Evolutionary conservation across 2,329 filamentous ascomycete species (phyloP).

Genomic region (Talaromyces albobiverticillius): DNA sequence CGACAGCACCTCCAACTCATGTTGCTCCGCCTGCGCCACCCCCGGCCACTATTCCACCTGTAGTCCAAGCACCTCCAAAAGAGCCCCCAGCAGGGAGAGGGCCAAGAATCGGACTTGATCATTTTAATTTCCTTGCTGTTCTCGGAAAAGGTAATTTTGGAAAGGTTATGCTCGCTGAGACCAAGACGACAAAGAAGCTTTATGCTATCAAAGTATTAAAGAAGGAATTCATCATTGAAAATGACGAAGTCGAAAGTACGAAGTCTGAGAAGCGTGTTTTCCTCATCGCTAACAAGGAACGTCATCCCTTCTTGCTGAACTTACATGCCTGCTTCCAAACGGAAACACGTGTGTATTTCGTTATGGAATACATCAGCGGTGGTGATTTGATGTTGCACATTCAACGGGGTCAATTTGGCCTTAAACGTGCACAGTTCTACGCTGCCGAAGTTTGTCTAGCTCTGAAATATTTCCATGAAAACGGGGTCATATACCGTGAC

Average conservation of each 20-base stretch:
- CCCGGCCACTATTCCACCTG: slow-evolving; percentile 17
- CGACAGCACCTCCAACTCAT: slow-evolving; percentile 8
- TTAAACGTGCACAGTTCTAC: slow-evolving; percentile 97
- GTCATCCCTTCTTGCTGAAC: slow-evolving; percentile 92
- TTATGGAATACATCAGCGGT: slow-evolving; percentile 99
- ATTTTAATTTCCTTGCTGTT: slow-evolving; percentile 98
- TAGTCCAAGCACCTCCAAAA: slow-evolving; percentile 14
- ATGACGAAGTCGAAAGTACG: slow-evolving; percentile 97
- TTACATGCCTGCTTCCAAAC: slow-evolving; percentile 98
- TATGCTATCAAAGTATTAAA: slow-evolving; percentile 99
- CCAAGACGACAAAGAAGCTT: slow-evolving; percentile 83
- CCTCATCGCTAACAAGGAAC: slow-evolving; percentile 92
- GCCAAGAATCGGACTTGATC: slow-evolving; percentile 84
- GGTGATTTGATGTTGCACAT: slow-evolving; percentile 99
- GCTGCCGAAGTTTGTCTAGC: slow-evolving; percentile 95
- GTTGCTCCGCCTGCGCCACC: slow-evolving; percentile 22
- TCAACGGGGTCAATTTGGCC: slow-evolving; percentile 91
- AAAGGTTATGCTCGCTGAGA: slow-evolving; percentile 99
- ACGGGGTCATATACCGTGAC: slow-evolving; percentile 93
- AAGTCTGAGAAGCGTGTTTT: slow-evolving; percentile 97
- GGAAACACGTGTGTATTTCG: slow-evolving; percentile 96
- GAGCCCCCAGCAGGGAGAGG: slow-evolving; percentile 32
- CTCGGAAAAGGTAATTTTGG: slow-evolving; percentile 99
- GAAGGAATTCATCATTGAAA: slow-evolving; percentile 99
- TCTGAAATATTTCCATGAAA: slow-evolving; percentile 98